Evolutionary conservation across 805 yeast genomes (phyloP).

Genomic region (Spathaspora passalidarum): DNA sequence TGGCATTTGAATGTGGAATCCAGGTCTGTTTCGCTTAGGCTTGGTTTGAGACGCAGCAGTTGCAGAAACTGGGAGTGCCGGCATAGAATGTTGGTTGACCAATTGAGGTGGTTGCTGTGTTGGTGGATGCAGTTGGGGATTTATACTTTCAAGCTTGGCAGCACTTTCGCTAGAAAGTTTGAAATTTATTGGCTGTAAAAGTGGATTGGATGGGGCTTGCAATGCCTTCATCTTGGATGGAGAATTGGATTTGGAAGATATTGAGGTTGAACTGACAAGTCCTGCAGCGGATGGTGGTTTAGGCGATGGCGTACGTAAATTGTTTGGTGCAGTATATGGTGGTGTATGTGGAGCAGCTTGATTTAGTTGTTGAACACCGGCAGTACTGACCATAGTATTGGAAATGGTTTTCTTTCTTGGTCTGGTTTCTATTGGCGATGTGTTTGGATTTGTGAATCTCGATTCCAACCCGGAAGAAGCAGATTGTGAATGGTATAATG

Average conservation of each 20-base stretch:
- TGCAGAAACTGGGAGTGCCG: constrained; percentile 6
- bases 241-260: constrained; percentile 22
- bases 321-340: constrained; percentile 36
- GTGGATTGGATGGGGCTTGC: constrained; percentile 41
- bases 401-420: constrained; percentile 40
- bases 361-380: constrained; percentile 26
- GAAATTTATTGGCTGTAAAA: constrained; percentile 55
- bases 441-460: constrained; percentile 14
- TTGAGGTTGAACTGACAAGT: constrained; percentile 12
- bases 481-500: constrained; percentile 41
- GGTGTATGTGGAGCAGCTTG: constrained; percentile 31
- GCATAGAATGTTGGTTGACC: constrained; percentile 9
- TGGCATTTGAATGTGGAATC: constrained; percentile 72
- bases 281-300: constrained; percentile 22
- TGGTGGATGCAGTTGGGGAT: constrained; percentile 4
- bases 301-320: constrained; percentile 35
- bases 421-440: constrained; percentile 20
- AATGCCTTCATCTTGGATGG: constrained; percentile 53
- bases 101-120: constrained; percentile 9
- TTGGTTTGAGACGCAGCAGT: not conserved
- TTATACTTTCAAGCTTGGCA: not conserved
- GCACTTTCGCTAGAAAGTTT: constrained; percentile 18
- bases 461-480: constrained; percentile 39
- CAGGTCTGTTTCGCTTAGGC: constrained; percentile 15
- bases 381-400: constrained; percentile 26